Percentiles rank a stretch among this genome's conserved stretches.
Conservation (phyloP, 768 basidiomycete species). For the Kwoniella heveanensis region DNA sequence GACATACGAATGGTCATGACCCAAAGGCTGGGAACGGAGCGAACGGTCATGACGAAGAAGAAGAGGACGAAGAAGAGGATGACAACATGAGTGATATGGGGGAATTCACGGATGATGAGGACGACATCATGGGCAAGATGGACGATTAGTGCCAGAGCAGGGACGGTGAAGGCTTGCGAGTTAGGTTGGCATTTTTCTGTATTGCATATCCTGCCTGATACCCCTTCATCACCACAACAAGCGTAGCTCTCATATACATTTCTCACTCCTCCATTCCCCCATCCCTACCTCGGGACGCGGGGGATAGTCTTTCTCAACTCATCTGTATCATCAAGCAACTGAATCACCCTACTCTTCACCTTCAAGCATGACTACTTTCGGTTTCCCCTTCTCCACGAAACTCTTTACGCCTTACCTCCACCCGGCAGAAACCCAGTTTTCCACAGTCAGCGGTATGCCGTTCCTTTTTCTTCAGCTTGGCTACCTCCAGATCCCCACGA, state of each 20-base stretch:
- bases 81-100: slow-evolving; percentile 56
- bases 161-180: too few species aligned
- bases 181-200: too few species aligned
- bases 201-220: too few species aligned
- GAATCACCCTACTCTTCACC: neutral
- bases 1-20: too few species aligned
- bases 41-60: slow-evolving; percentile 46
- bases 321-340: neutral
- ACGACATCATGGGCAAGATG: slow-evolving; percentile 54
- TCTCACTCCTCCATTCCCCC: neutral
- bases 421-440: neutral
- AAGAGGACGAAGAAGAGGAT: slow-evolving; percentile 65
- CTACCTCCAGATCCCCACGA: neutral
- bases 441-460: neutral
- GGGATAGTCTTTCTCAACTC: neutral
- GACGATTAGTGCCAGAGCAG: too few species aligned
- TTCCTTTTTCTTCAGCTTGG: neutral
- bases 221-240: too few species aligned
- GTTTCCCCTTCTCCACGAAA: too few species aligned
- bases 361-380: neutral
- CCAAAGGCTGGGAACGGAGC: too few species aligned
- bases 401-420: too few species aligned
- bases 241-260: neutral
- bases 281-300: neutral
- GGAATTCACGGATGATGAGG: slow-evolving; percentile 50